Base-by-base conservation (phyloP, 2,329 filamentous ascomycete species). In the Chrysosporium queenslandicum region DNA sequence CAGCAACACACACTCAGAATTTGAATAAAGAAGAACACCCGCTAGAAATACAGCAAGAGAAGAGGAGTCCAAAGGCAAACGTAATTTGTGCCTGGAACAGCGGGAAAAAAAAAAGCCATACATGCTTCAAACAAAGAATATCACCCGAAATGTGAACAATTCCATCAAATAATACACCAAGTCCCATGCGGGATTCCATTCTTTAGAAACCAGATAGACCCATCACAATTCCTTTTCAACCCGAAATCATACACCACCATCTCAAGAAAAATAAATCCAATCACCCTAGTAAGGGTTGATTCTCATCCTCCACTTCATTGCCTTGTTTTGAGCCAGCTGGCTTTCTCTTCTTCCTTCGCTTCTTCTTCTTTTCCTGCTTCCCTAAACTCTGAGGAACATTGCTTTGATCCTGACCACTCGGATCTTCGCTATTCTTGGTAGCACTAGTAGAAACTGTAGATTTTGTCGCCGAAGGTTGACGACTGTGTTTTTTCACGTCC, bases 311-410 rank as follows among this genome's bases (percentile, higher is more conserved):
- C 14, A 8, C 37, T 20, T 11, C 25, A 21, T 53, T 18, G 2
- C 23, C 41, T 18, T 32, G 9, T 50, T 53, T 52, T 20, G 52
- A 52, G 9, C 29, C 27, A 1, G 27, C 36, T 20, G 48, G 43
- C 48, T 56, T 56, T 39, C 52, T 39, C 32, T 54, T 56, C 52
- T 53, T 54, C 45, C 52, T 49, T 34, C 43, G 6, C 40, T 43
- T 43, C 42, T 45, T 56, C 52, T 54, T 56, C 25, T 40, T 46
- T 7, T 52, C 41, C 21, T 46, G 39, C 36, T 48, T 53, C 27
- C 20, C 21, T 6, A 29, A 27, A 18, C 12, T 23, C 4, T 14
- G 18, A 27, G 51, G 20, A 27, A 20, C 16, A 36, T 27, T n/a
- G 4, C 12, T 11, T 30, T 25, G 29, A 12, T 47, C 9, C 12